Conservation (phyloP, 1,284 basidiomycete species). For the Exobasidium rhododendri region DNA sequence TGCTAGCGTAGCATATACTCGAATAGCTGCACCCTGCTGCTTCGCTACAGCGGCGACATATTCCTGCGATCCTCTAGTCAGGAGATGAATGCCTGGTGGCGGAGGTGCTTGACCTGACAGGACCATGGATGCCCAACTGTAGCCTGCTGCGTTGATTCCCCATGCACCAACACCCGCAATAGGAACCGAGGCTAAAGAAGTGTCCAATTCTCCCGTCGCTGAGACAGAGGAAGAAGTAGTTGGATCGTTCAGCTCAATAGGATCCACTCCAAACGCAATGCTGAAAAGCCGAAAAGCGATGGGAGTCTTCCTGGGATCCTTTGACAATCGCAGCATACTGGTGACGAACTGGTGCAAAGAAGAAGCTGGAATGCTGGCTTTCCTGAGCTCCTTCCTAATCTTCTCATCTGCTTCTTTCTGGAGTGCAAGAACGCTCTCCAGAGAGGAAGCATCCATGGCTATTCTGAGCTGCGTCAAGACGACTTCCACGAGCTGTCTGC, state of each 20-base stretch:
- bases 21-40: conserved; percentile 15
- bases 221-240: neutral
- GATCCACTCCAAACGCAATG: conserved; percentile 18
- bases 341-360: conserved; percentile 14
- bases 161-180: neutral
- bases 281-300: conserved; percentile 20
- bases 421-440: neutral
- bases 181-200: neutral
- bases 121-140: conserved; percentile 17
- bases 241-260: conserved; percentile 7
- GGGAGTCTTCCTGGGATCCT: conserved; percentile 16
- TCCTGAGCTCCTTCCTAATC: neutral
- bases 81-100: conserved; percentile 14
- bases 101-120: conserved; percentile 16
- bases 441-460: conserved; percentile 3
- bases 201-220: neutral
- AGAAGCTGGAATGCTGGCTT: neutral
- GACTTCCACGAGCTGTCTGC: neutral
- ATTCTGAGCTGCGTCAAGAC: conserved; percentile 5
- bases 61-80: conserved; percentile 1
- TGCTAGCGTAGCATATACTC: conserved; percentile 20
- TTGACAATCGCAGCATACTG: neutral
- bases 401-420: neutral
- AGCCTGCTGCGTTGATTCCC: conserved; percentile 14
- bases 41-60: neutral